A percentile compares a stretch with the other conserved stretches of the same genome.
Evolutionary conservation across 75 land plant species (phyloP).

Genomic region (Azolla pinnata): DNA sequence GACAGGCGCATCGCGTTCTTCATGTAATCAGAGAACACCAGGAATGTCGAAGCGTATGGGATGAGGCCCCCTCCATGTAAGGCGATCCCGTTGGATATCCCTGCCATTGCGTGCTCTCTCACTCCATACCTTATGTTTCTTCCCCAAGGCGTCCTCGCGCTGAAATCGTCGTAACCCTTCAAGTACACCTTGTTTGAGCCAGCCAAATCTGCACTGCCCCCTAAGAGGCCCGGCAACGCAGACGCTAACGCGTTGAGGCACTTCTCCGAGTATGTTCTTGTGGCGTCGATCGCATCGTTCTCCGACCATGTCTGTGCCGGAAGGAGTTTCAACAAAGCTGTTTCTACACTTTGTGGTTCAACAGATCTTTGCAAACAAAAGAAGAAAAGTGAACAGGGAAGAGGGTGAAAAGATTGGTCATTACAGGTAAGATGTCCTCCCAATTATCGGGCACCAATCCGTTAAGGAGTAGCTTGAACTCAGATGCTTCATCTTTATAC

Average conservation of each 20-base stretch:
- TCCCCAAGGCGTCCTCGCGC: constrained; percentile 41
- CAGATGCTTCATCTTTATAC: constrained; percentile 53
- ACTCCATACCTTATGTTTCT: constrained; percentile 77
- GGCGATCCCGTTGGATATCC: constrained; percentile 75
- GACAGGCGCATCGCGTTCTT: constrained; percentile 71
- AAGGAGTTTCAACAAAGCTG: too few species aligned
- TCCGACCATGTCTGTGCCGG: constrained; percentile 21
- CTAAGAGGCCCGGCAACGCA: constrained; percentile 65
- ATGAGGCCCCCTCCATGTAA: constrained; percentile 72
- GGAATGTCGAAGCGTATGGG: constrained; percentile 79
- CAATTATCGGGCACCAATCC: constrained; percentile 55
- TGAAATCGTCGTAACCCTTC: constrained; percentile 49
- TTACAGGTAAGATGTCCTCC: constrained; percentile 69
- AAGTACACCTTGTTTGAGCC: constrained; percentile 75
- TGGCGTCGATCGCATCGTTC: constrained; percentile 65
- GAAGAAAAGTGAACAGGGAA: not conserved
- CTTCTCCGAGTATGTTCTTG: constrained; percentile 68
- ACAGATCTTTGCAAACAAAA: too few species aligned
- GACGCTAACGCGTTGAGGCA: constrained; percentile 54
- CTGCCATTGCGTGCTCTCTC: constrained; percentile 89
- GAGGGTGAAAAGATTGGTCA: not conserved
- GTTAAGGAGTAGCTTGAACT: constrained; percentile 41
- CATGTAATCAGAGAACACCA: constrained; percentile 89
- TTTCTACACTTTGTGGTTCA: too few species aligned
- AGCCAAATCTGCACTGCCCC: constrained; percentile 88